Conservation (phyloP, 768 basidiomycete genomes). For the Tulasnella sp. region DNA sequence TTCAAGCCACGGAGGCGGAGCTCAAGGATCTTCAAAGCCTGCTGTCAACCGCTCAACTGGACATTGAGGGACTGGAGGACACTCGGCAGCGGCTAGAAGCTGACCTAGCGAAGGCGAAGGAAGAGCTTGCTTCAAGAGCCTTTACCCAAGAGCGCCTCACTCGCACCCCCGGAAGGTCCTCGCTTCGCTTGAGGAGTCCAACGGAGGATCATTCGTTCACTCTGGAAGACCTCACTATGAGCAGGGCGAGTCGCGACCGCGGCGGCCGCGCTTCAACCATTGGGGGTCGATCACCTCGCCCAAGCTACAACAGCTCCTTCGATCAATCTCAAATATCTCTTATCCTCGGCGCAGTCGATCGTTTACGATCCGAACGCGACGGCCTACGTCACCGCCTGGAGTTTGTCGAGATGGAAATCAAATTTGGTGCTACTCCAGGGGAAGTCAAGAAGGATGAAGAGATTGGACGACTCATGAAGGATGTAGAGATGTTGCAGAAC, state of each 20-base stretch:
- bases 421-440: constrained; percentile 23
- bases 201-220: background rate
- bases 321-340: background rate
- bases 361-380: constrained; percentile 30
- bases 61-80: background rate
- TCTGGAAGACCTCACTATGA: background rate
- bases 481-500: background rate
- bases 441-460: constrained; percentile 4
- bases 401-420: constrained; percentile 29
- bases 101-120: background rate
- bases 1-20: background rate
- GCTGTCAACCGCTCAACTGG: background rate
- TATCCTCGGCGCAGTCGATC: constrained; percentile 26
- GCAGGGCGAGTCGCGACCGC: background rate
- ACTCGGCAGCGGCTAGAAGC: background rate
- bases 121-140: background rate
- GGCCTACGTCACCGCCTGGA: constrained; percentile 28
- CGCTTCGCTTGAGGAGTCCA: background rate
- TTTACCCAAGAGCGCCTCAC: background rate
- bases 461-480: background rate
- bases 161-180: background rate
- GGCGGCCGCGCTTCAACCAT: background rate
- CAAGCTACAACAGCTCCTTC: background rate
- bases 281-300: background rate
- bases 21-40: background rate